These are phyloP conservation scores for Venustampulla echinocandica DNA, from an alignment of 495 filamentous ascomycete species.

Conservation along the genomic window DNA sequence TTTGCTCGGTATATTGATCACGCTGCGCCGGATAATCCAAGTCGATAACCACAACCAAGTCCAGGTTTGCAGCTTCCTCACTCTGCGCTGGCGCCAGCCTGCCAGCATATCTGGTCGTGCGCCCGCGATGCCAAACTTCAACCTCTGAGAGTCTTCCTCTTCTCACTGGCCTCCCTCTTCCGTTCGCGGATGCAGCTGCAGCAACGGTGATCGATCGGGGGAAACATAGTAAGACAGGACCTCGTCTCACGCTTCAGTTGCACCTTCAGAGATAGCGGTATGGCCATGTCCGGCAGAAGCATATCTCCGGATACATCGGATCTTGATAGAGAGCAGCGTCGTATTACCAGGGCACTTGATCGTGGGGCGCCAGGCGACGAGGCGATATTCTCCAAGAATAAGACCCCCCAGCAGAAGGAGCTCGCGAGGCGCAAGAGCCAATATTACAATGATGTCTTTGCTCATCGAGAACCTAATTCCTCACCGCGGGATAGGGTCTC, in stretches of 20 bases:
- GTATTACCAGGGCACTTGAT: constrained; percentile 17
- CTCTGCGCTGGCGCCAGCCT: too few species aligned
- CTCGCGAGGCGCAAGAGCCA: constrained; percentile 32
- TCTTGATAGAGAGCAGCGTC: constrained; percentile 9
- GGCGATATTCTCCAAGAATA: constrained; percentile 15
- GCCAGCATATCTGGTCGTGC: too few species aligned
- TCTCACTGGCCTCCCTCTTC: too few species aligned
- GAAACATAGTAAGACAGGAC: not conserved
- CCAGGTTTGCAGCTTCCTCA: too few species aligned
- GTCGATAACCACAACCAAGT: too few species aligned
- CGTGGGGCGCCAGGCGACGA: constrained; percentile 23
- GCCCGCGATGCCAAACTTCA: too few species aligned
- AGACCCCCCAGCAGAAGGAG: constrained; percentile 24
- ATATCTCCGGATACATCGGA: constrained; percentile 2
- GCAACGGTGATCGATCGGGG: constrained; percentile 3
- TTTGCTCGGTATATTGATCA: too few species aligned
- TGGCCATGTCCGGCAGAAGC: constrained; percentile 3
- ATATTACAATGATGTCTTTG: constrained; percentile 55
- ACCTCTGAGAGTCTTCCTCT: too few species aligned
- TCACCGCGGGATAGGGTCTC: constrained; percentile 49
- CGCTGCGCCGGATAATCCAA: too few species aligned
- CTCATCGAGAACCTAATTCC: constrained; percentile 39
- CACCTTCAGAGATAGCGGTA: constrained; percentile 19
- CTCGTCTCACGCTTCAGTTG: constrained; percentile 1
- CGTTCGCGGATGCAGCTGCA: constrained; percentile 40